Evolutionary conservation across 768 basidiomycete species (phyloP), one percentile per base, ranked within the genome.

Genomic region (Xerocomus spinulosus): DNA sequence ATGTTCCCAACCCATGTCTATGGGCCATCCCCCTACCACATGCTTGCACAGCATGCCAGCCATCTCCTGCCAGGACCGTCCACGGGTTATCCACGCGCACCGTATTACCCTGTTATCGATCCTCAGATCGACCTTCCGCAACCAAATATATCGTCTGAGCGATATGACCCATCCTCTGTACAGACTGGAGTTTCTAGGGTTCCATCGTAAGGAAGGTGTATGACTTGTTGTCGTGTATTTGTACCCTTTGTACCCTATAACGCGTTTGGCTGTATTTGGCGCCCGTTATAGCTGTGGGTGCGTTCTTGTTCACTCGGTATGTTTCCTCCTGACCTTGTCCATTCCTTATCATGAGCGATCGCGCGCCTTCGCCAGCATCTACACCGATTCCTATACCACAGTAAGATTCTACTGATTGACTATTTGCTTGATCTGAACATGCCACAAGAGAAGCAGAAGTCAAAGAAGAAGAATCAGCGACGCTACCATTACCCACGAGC

Each of bases 51-150:
- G 42, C 62, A 53, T 34, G 10, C 52, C 28, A 38, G 57, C 21
- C 60, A 61, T 24, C 42, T 52, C 3, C 46, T 54, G 7, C 59
- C 54, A 61, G 69, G 55, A 30, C 60, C 50, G 6, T 58, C 63
- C 52, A 21, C 57, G 47, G 49, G 60, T 46, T 54, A 63, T 37
- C 45, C 63, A 2, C 63, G 63, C 25, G 40, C 52, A 3, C 33
- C 58, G 48, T 74, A 74, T 48, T 73, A 70, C 50, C 69, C 73
- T 1, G 64, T 67, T 13, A 71, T 74, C 40, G 73, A 74, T 52
- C 70, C 73, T 15, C 66, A 62, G 48, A 66, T 69, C 25, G 61
- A 63, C 20, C 33, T 59, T 41, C 55, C 63, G 29, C 64, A 64
- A 28, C 54, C 53, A 13, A 66, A 69, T n/a, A 55, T 67, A 21